A percentile compares a stretch with the other conserved stretches of the same genome.
phyloP scores from a whole-genome alignment of 2,329 filamentous ascomycete species.

The Annulohypoxylon truncatum region DNA sequence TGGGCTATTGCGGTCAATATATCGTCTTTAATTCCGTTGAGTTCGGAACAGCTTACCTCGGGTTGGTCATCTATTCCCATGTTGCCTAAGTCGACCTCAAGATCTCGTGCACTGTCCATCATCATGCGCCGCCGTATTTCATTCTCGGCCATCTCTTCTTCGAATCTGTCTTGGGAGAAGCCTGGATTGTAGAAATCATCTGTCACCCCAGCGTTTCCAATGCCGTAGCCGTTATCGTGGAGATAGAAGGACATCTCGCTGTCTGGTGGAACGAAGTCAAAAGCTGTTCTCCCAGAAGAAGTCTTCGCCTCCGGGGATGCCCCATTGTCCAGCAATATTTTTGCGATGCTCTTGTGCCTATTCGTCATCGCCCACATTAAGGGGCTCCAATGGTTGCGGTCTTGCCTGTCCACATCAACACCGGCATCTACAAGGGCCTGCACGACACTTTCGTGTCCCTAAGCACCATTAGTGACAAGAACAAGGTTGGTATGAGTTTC shows the following conservation, averaged over 20 bases:
- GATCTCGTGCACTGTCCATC: conserved; percentile 97
- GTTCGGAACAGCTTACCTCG: conserved; percentile 69
- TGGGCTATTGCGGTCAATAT: conserved; percentile 59
- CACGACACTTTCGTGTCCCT: conserved; percentile 92
- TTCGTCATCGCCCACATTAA: conserved; percentile 99
- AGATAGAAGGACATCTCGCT: conserved; percentile 97
- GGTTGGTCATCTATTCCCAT: conserved; percentile 95
- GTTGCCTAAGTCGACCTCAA: conserved; percentile 96
- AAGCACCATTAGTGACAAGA: conserved; percentile 36
- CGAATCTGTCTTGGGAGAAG: conserved; percentile 91
- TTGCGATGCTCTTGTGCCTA: conserved; percentile 94
- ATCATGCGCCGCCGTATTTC: conserved; percentile 97
- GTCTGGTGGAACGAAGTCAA: conserved; percentile 94
- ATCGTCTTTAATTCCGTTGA: conserved; percentile 29
- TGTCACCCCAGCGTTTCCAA: conserved; percentile 80
- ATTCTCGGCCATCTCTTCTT: conserved; percentile 96
- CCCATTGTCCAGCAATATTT: conserved; percentile 89
- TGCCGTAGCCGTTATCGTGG: conserved; percentile 91
- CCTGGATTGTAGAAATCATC: conserved; percentile 96
- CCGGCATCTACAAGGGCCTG: conserved; percentile 85
- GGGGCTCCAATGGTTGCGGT: conserved; percentile 96
- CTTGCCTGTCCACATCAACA: conserved; percentile 90
- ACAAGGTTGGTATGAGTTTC: conserved; percentile 19
- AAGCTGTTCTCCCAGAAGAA: conserved; percentile 90
- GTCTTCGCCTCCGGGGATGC: conserved; percentile 97